A percentile compares a stretch with the other conserved stretches of the same genome.
phyloP scores from a whole-genome alignment of 805 yeast genomes.

The Candida fluviatilis region DNA sequence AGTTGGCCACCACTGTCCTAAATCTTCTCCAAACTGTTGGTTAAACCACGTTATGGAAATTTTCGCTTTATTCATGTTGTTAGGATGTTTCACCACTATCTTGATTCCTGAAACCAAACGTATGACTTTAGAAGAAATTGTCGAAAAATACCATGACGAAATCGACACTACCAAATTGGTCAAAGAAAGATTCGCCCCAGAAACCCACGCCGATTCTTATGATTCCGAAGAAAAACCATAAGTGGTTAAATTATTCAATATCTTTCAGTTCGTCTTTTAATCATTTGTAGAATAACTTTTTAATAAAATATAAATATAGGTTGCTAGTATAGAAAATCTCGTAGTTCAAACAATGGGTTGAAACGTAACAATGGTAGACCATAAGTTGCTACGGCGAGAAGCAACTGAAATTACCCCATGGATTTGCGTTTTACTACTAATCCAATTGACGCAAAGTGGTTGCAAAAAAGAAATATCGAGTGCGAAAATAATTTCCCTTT shows the following conservation, averaged over 20 bases:
- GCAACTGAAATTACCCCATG: no score
- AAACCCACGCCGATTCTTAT: constrained; percentile 26
- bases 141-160: constrained; percentile 82
- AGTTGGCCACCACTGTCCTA: constrained; percentile 71
- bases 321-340: not conserved
- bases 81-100: constrained; percentile 63
- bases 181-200: constrained; percentile 33
- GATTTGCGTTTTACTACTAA: no score
- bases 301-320: not conserved
- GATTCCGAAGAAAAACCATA: constrained; percentile 32
- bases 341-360: no score
- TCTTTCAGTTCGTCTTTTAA: not conserved
- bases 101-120: constrained; percentile 89
- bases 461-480: no score
- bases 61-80: constrained; percentile 86
- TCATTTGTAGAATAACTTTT: not conserved
- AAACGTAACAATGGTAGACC: no score
- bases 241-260: constrained; percentile 1
- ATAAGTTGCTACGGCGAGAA: no score
- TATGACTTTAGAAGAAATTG: constrained; percentile 80
- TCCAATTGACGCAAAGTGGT: no score
- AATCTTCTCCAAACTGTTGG: constrained; percentile 63
- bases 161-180: constrained; percentile 42
- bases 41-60: constrained; percentile 92
- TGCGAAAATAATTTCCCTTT: no score